Percentiles rank a stretch among this genome's conserved stretches.
Evolutionary conservation across 2,329 filamentous ascomycete species (phyloP).

Genomic region (Diaporthe sp.): DNA sequence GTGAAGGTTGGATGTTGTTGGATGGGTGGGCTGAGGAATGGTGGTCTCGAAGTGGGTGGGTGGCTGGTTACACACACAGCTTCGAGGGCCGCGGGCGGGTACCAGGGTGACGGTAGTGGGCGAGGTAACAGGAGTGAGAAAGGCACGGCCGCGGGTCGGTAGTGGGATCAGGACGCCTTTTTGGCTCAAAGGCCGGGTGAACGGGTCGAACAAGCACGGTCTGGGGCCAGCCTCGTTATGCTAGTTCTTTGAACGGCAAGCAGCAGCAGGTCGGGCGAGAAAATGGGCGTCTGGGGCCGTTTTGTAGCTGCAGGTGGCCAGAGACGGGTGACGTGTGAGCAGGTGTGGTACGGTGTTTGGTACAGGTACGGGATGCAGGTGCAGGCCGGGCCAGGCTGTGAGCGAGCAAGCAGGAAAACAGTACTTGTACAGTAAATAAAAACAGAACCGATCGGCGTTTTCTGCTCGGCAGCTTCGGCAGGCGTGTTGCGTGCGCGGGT

Average conservation of each 20-base stretch:
- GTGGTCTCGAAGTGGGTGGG: slow-evolving; percentile 22
- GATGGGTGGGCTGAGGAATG: slow-evolving; percentile 21
- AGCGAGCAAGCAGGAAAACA: slow-evolving; percentile 2
- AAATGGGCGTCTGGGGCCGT: slow-evolving; percentile 29
- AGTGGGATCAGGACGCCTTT: not conserved
- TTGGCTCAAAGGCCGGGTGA: slow-evolving; percentile 14
- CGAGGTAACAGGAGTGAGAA: not conserved
- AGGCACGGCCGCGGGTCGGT: slow-evolving; percentile 26
- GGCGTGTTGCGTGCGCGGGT: slow-evolving; percentile 20
- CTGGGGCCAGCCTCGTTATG: slow-evolving; percentile 28
- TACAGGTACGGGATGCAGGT: slow-evolving; percentile 16
- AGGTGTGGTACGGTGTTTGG: slow-evolving; percentile 23
- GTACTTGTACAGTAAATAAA: slow-evolving; percentile 18
- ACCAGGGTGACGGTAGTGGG: slow-evolving; percentile 32
- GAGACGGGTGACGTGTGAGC: slow-evolving; percentile 24
- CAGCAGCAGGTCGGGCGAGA: slow-evolving; percentile 6
- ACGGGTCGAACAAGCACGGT: slow-evolving; percentile 30
- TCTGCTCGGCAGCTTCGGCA: slow-evolving; percentile 30
- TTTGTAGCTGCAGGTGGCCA: slow-evolving; percentile 35
- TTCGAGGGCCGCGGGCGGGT: slow-evolving; percentile 12
- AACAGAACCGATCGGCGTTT: slow-evolving; percentile 29
- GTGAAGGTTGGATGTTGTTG: slow-evolving; percentile 17
- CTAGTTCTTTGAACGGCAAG: slow-evolving; percentile 29
- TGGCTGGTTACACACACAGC: slow-evolving; percentile 21
- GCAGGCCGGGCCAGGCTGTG: not conserved